Conservation (phyloP, 495 filamentous ascomycete species). For the Emericellopsis terricola region DNA sequence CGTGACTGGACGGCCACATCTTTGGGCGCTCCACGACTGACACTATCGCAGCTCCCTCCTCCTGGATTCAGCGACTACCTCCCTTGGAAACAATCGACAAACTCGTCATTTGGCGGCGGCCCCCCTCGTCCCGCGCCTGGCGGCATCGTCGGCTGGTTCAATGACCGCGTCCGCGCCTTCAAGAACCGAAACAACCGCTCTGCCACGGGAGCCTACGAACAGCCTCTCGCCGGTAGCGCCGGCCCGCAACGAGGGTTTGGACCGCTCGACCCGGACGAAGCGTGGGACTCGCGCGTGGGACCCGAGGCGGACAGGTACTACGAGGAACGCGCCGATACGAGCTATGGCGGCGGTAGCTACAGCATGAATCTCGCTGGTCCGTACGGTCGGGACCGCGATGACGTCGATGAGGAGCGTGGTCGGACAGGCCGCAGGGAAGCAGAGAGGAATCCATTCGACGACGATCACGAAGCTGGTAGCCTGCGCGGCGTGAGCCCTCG, state of each 20-base stretch:
- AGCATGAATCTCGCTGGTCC: slow-evolving; percentile 23
- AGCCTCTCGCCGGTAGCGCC: slow-evolving; percentile 15
- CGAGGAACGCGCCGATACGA: slow-evolving; percentile 30
- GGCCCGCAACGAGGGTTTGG: slow-evolving; percentile 23
- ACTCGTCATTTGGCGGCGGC: slow-evolving; percentile 14
- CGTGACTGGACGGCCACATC: too few species aligned
- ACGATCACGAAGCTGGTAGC: slow-evolving; percentile 35
- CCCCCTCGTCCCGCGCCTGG: slow-evolving; percentile 32
- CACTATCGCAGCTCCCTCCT: slow-evolving; percentile 30
- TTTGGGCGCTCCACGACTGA: too few species aligned
- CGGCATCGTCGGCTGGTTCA: slow-evolving; percentile 43
- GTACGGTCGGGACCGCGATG: slow-evolving; percentile 2
- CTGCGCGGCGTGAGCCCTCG: slow-evolving; percentile 37
- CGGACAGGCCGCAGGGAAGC: slow-evolving; percentile 2
- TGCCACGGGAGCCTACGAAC: slow-evolving; percentile 46
- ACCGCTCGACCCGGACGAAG: slow-evolving; percentile 49
- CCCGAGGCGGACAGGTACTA: slow-evolving; percentile 40
- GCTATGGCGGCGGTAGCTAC: slow-evolving; percentile 22
- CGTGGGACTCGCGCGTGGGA: slow-evolving; percentile 53
- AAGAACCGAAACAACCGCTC: slow-evolving; percentile 34
- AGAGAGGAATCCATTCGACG: slow-evolving; percentile 34
- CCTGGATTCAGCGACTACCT: slow-evolving; percentile 44
- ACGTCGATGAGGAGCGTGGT: slow-evolving; percentile 10
- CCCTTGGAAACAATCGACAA: slow-evolving; percentile 23
- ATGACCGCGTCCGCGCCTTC: slow-evolving; percentile 26